Evolutionary conservation across 1,284 basidiomycete species (phyloP), one percentile per base, ranked within the genome.

Genomic region (Xerocomus amazonicus): DNA sequence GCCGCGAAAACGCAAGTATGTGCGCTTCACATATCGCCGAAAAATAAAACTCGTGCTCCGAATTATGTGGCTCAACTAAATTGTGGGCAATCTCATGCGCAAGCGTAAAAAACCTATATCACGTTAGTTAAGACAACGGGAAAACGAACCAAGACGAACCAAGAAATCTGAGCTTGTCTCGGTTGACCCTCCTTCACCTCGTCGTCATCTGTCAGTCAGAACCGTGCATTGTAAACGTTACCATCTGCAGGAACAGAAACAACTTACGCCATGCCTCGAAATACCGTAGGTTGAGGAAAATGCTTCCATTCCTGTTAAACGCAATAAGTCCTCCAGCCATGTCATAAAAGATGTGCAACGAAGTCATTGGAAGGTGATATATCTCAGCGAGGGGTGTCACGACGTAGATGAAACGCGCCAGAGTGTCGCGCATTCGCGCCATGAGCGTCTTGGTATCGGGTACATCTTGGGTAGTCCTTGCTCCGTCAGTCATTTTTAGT

Each of bases 31-130:
- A 89, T 17, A 97, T 90, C 6, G 88, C 84, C 29, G 91, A 92
- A 62, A 97, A 95, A 68, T 93, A 97, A 68, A 96, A 97, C 59
- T 94, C 91, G 62, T 96, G 92, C 63, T 90, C 87, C 4, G 87
- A 85, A 59, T 90, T 89, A 59, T 90, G 87, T 0, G 79, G 77
- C 43, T 83, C 75, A 14, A 91, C 87, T 2, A 92, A 73, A 59
- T 93, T 93, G 66, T 93, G 90, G 2, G 88, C 87, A 56, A 90
- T 87, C 66, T 96, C 95, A 66, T 98, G 96, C 0, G 94, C 94
- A 9, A 97, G 75, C 1, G 89, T 87, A 61, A 95, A 92, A 65
- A 89, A 97, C 84, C 90, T 49, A 23, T 6, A 12, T 26, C 19
- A 32, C 8, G 19, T 38, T 17, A 45, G 26, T 17, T 9, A 29